Conservation (phyloP, 768 basidiomycete species). For the Leccinum obscurum region DNA sequence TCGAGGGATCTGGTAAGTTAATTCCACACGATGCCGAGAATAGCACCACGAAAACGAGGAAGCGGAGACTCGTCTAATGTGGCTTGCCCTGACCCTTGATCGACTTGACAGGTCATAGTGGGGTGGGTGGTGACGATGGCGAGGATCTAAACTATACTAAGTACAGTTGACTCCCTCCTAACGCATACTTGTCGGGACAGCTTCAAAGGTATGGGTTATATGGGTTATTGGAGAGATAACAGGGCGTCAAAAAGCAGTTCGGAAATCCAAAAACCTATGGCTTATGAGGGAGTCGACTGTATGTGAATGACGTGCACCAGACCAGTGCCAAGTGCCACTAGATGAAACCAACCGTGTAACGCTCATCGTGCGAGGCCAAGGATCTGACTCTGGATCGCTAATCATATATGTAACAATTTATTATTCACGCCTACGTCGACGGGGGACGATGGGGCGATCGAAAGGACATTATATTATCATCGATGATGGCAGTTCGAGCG, state of each 20-base stretch:
- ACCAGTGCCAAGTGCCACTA: background rate
- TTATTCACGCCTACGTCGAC: background rate
- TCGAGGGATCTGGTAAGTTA: background rate
- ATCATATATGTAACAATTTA: background rate
- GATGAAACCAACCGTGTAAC: no score
- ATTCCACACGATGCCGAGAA: background rate
- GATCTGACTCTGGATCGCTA: background rate
- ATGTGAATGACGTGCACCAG: background rate
- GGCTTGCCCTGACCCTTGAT: background rate
- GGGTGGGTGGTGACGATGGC: background rate
- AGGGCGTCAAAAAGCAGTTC: no score
- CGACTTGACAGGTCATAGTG: background rate
- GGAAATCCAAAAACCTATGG: no score
- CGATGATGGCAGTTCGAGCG: no score
- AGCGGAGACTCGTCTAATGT: background rate
- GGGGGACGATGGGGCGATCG: background rate
- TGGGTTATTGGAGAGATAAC: no score
- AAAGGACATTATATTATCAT: background rate
- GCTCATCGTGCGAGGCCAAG: background rate
- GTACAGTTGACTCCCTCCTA: no score
- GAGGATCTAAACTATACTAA: background rate
- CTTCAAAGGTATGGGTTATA: no score
- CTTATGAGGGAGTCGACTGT: no score
- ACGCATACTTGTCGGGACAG: no score
- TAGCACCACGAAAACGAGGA: background rate